phyloP scores from a whole-genome alignment of 1,284 basidiomycete genomes.

The Ustilago loliicola region DNA sequence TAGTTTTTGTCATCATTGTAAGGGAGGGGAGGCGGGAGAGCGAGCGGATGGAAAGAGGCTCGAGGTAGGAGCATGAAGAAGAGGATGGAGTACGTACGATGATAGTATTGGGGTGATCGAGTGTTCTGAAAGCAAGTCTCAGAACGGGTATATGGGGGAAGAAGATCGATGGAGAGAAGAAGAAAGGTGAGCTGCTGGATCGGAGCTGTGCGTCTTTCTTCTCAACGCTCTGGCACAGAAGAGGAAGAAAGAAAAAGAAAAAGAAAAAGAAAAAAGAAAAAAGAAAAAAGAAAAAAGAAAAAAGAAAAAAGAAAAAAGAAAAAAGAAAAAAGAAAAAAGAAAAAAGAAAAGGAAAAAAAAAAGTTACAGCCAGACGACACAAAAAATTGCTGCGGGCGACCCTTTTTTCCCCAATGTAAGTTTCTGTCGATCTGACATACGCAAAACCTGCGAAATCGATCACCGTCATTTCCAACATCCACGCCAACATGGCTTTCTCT shows the following conservation, averaged over 20 bases:
- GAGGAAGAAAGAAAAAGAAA: no score
- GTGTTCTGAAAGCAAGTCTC: constrained; percentile 46
- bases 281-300: constrained; percentile 1
- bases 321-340: constrained; percentile 1
- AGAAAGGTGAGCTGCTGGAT: constrained; percentile 2
- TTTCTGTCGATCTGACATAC: constrained; percentile 9
- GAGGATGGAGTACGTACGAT: constrained; percentile 31
- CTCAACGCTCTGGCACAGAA: not conserved
- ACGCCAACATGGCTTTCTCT: not conserved
- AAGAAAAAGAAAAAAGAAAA: constrained; percentile 5
- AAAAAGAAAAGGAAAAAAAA: constrained; percentile 4
- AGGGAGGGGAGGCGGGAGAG: not conserved
- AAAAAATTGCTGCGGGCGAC: constrained; percentile 25
- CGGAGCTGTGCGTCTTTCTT: not conserved
- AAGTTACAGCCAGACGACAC: constrained; percentile 2
- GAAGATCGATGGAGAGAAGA: constrained; percentile 43
- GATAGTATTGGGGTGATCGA: constrained; percentile 29
- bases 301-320: constrained; percentile 2
- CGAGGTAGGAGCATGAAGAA: not conserved
- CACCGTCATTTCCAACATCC: constrained; percentile 11
- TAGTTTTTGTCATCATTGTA: constrained; percentile 60
- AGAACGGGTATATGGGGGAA: constrained; percentile 49
- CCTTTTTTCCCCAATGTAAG: constrained; percentile 5
- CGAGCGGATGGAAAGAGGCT: not conserved
- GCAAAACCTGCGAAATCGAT: constrained; percentile 18